These are phyloP conservation scores for Gentiana macrophylla DNA, from an alignment of 257 asterid species.

Conservation along the genomic window DNA sequence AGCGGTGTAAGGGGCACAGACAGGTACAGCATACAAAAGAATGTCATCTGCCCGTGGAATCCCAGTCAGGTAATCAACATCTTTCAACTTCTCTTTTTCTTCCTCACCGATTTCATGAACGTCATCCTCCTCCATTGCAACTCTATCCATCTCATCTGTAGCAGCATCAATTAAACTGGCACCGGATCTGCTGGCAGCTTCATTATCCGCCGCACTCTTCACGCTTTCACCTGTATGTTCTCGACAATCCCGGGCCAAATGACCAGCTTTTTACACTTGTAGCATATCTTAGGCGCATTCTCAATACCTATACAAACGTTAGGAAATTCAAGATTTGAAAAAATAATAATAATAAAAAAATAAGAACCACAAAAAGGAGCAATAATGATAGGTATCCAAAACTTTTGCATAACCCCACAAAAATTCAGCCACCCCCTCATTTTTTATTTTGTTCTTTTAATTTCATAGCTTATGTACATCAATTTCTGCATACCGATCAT, in stretches of 20 bases:
- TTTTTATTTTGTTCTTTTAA: no score
- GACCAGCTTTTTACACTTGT: constrained; percentile 82
- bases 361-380: no score
- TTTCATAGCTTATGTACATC: no score
- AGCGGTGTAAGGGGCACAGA: constrained; percentile 85
- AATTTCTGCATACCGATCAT: no score
- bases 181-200: constrained; percentile 11
- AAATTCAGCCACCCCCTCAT: no score
- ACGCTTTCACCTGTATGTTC: constrained; percentile 43
- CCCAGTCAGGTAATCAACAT: constrained; percentile 91
- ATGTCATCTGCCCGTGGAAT: constrained; percentile 67
- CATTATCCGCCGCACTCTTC: constrained; percentile 26
- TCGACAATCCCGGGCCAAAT: constrained; percentile 75
- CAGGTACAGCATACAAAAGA: constrained; percentile 79
- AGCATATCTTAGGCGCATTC: constrained; percentile 70
- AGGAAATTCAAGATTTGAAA: no score
- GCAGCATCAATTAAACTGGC: constrained; percentile 11
- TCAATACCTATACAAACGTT: constrained; percentile 24
- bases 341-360: no score
- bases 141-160: constrained; percentile 41
- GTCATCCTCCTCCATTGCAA: constrained; percentile 91
- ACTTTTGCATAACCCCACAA: no score
- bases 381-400: no score
- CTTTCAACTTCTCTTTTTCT: constrained; percentile 78
- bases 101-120: constrained; percentile 94